Evolutionary conservation across 148 eudicot genomes (phyloP), one percentile per base, ranked within the genome.

Genomic region (Camellia sinensis): DNA sequence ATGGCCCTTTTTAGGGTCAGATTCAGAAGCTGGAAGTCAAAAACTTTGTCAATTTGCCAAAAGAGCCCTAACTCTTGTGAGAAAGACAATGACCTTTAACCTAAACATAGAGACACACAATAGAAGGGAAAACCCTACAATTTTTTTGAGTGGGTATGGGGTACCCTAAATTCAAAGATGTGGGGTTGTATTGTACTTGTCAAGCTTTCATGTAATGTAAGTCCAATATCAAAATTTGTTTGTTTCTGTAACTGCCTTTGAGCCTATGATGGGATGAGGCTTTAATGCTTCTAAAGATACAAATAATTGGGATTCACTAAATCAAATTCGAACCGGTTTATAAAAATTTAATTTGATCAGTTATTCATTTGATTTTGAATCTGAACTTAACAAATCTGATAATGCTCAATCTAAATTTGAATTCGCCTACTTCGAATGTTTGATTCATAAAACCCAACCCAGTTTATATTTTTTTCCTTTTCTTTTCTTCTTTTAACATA

Each of bases 91-190:
- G 88, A 86, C 74, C n/a, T 22, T 19, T 75, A 69, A 83, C 88
- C 88, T 83, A 83, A 83, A 81, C 73, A 78, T 56, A 46, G 21
- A 45, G 37, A 29, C 37, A 71, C 84, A 85, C 18, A 81, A 81
- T 21, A 46, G 60, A 37, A 64, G 75, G n/a, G 53, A 60, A 7
- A 68, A 15, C n/a, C 50, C 17, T 6, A 68, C 6, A 41, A 29
- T 29, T 29, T 29, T 9, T 41, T 68, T 76, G 63, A 71, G 60
- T 61, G 75, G 79, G 37, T 81, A 56, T 50, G 75, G 84, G 76
- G 40, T 64, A 12, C 21, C 62, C 18, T 5, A 68, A 68, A 29
- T 67, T 68, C 62, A 46, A 29, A 48, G 13, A 69, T 11, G 75
- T 81, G 75, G 79, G 83, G 69, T 44, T 68, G 37, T 29, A 29